Percentiles rank a stretch among this genome's conserved stretches.
Conservation (phyloP, 306 rosid genomes). For the Dryas alaskensis region DNA sequence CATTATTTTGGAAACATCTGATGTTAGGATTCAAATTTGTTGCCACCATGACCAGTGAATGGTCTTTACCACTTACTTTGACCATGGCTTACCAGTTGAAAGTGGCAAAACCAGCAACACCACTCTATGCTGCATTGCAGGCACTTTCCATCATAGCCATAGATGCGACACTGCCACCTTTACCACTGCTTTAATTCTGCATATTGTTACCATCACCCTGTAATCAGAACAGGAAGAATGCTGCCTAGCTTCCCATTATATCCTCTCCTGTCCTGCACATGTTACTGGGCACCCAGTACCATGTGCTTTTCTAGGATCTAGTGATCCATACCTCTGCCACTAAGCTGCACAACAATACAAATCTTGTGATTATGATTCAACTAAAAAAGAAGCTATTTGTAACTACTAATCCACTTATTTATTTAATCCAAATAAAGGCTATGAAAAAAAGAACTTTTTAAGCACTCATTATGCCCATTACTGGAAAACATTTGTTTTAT, state of each 20-base stretch:
- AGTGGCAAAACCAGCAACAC: not conserved
- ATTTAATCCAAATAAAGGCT: not conserved
- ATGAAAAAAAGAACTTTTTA: not conserved
- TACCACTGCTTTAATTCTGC: conserved; percentile 1
- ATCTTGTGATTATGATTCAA: not conserved
- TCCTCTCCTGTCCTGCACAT: not conserved
- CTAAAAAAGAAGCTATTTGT: not conserved
- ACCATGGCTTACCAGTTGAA: not conserved
- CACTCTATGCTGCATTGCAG: not conserved
- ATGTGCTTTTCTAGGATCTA: not conserved
- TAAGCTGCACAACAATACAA: not conserved
- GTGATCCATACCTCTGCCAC: not conserved
- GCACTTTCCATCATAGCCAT: not conserved
- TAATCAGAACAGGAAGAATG: not conserved
- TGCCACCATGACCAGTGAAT: not conserved
- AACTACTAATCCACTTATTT: not conserved
- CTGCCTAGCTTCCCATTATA: conserved; percentile 12
- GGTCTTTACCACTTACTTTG: not conserved
- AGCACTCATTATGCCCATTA: not conserved
- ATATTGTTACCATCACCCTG: not conserved
- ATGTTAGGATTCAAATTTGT: not conserved
- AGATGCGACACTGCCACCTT: not conserved
- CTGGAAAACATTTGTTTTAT: not conserved
- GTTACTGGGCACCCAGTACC: not conserved
- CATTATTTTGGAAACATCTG: not conserved